Evolutionary conservation across 331 rosid species (phyloP), one percentile per base, ranked within the genome.

Genomic region (Acacia concinna): DNA sequence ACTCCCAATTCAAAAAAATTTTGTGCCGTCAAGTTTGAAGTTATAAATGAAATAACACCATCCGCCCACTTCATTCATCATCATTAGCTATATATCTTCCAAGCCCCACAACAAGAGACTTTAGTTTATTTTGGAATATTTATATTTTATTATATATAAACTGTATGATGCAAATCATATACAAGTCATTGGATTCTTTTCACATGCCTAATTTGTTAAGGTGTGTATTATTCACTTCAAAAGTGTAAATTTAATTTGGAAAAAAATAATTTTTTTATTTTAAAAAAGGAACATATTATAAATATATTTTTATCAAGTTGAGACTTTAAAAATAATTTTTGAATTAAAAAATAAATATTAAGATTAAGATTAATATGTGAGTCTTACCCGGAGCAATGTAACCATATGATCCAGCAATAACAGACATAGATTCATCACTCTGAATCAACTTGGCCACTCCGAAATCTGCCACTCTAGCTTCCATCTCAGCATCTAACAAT

Each of bases 341-440:
- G 9, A 1, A 57, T 23, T 57, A 3, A 25, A 51, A 18, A 54
- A 6, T 18, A 21, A 54, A 56, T n/a, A n/a, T n/a, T n/a, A n/a
- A 23, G 8, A 7, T 20, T n/a, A n/a, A 6, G 1, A 51, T 51
- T 51, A 5, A 20, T 21, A n/a, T n/a, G 0, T 7, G 7, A n/a
- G 32, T 75, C 71, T 23, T 27, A 93, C 99, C 99, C 67, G 99
- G 99, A 3, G 99, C 99, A 82, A 96, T 96, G 86, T 96, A 96
- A 70, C 99, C 99, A 14, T 96, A 93, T 0, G 99, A 93, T 14
- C 99, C 99, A 10, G 98, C 98, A 51, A 96, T 96, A 10, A 96
- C 98, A 1, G 99, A 96, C 99, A 93, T 93, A 23, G 98, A 90
- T 70, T 96, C 98, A 8, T 91, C 87, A 17, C 86, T 77, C 17